Base-by-base conservation (phyloP, 495 filamentous ascomycete species). In the Talaromyces stipitatus region DNA sequence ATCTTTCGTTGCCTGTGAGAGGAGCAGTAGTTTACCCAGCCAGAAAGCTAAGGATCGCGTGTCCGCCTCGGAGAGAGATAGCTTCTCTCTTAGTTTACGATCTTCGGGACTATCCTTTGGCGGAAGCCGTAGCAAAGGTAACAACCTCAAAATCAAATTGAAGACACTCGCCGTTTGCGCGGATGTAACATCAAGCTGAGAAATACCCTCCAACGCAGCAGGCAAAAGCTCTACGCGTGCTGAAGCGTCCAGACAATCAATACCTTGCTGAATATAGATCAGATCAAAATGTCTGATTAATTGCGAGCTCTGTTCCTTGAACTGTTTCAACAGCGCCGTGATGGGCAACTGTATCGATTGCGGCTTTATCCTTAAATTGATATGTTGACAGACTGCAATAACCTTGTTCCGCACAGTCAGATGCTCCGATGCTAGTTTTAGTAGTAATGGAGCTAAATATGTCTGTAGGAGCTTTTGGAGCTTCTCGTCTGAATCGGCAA, bases 251-350 rank as follows among this genome's bases (percentile, higher is more conserved):
- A 98, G 72, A 24, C 92, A 83, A 41, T 82, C 78, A 43, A 97
- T 75, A 30, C 92, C 91, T 67, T 94, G 88, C 63, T 95, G 90
- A 28, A 96, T 85, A 69, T 95, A 96, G 28, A 87, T 74, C 53
- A 97, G 68, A 74, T 97, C 94, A 68, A 96, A 90, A 65, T 96
- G 88, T 57, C 88, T 83, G 51, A 98, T 80, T 6, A 96, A 79
- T 2, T 87, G 77, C 43, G 78, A 75, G 41, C 75, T 80, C 52
- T 84, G 82, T 22, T 86, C 85, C 64, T 96, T 97, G 78, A 92
- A 97, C 66, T 97, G 94, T 61, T 88, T 88, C 57, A 97, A 69
- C 23, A 98, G 78, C 16, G 85, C 83, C 8, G 82, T 78, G 24
- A 98, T 92, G 10, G 94, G 94, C 9, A 98, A 78, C 58, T 88